These are phyloP conservation scores for Cutaneotrichosporon sp. DNA, from an alignment of 1,284 basidiomycete genomes.

Conservation along the genomic window DNA sequence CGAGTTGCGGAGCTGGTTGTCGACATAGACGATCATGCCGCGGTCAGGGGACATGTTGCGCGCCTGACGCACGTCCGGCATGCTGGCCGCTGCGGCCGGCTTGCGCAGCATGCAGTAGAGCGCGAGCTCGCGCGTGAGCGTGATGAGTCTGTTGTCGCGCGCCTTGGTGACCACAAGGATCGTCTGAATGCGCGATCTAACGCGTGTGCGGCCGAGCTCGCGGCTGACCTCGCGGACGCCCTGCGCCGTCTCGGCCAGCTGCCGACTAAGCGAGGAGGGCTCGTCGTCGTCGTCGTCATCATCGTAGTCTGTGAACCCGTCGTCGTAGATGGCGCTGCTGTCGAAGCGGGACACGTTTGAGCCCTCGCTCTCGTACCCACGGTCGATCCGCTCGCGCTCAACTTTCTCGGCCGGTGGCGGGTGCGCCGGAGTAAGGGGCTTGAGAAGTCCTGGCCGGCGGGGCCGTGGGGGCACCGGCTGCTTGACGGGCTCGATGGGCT, in stretches of 20 bases:
- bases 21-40: conserved; percentile 68
- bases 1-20: conserved; percentile 86
- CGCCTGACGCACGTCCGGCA: conserved; percentile 31
- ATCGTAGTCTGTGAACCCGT: conserved; percentile 14
- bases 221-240: conserved; percentile 99
- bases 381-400: conserved; percentile 4
- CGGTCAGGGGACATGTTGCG: conserved; percentile 9
- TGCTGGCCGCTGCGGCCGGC: conserved; percentile 53
- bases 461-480: neutral
- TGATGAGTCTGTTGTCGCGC: conserved; percentile 93
- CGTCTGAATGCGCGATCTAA: conserved; percentile 86
- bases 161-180: conserved; percentile 98
- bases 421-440: conserved; percentile 16
- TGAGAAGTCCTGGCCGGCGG: conserved; percentile 7
- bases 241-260: conserved; percentile 94
- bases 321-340: conserved; percentile 6
- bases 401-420: neutral
- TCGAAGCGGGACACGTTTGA: conserved; percentile 28
- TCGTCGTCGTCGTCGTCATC: conserved; percentile 58
- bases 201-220: conserved; percentile 93
- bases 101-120: conserved; percentile 88
- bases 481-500: neutral
- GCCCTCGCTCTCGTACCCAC: conserved; percentile 45
- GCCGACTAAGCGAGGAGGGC: conserved; percentile 76
- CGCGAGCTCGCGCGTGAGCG: conserved; percentile 89